Conservation (phyloP, 2,329 filamentous ascomycete genomes). For the Trichoderma harzianum region DNA sequence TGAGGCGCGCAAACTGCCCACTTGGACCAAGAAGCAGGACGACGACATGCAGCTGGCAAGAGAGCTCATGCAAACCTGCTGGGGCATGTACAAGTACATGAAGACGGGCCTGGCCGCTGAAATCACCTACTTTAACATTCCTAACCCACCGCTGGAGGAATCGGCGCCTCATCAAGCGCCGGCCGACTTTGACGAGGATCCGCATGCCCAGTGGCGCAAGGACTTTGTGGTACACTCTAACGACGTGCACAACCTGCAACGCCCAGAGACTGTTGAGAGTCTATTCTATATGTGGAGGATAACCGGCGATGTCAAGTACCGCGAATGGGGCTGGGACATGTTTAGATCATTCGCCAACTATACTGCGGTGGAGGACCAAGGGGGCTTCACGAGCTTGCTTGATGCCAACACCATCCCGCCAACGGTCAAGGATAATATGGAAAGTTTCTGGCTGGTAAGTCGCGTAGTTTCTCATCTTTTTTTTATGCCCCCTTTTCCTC, state of each 20-base stretch:
- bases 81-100: conserved; percentile 93
- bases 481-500: neutral
- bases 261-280: conserved; percentile 94
- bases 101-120: conserved; percentile 89
- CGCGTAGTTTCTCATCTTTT: neutral
- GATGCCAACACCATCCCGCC: conserved; percentile 73
- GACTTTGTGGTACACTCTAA: conserved; percentile 77
- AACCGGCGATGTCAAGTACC: conserved; percentile 82
- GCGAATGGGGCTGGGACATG: conserved; percentile 98
- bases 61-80: conserved; percentile 95
- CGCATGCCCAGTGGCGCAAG: conserved; percentile 64
- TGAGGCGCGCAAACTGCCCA: conserved; percentile 67
- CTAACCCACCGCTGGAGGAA: conserved; percentile 60
- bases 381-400: conserved; percentile 77
- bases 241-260: conserved; percentile 90
- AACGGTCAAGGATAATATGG: conserved; percentile 81
- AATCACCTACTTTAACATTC: conserved; percentile 85
- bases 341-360: conserved; percentile 88
- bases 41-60: conserved; percentile 82
- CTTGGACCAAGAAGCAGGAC: conserved; percentile 77
- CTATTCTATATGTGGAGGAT: conserved; percentile 99
- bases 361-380: conserved; percentile 72
- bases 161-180: conserved; percentile 49
- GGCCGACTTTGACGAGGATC: conserved; percentile 47
- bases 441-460: conserved; percentile 94